A percentile compares a stretch with the other conserved stretches of the same genome.
phyloP scores from a whole-genome alignment of 2,329 filamentous ascomycete species.

The Calonectria naviculata region DNA sequence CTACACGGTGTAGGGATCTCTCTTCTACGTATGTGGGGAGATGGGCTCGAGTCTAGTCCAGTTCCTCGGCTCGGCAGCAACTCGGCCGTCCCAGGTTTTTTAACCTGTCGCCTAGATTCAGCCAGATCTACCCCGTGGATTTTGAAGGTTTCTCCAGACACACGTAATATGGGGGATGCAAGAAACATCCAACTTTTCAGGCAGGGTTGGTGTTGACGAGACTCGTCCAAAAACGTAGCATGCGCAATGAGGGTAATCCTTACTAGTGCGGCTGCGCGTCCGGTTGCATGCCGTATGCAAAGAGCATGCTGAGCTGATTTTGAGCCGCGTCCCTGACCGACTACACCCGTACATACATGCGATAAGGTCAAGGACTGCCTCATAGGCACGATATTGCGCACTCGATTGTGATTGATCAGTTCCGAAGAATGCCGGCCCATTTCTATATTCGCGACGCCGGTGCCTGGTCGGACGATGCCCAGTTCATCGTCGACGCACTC shows the following conservation, averaged over 20 bases:
- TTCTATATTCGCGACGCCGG: conserved; percentile 40
- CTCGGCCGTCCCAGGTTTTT: conserved; percentile 12
- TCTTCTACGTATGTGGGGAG: conserved; percentile 23
- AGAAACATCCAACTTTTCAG: conserved; percentile 1
- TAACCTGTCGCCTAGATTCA: conserved; percentile 5
- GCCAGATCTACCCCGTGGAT: conserved; percentile 22
- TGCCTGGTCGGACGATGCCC: conserved; percentile 35
- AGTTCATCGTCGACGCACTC: conserved; percentile 45
- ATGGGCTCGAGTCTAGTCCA: neutral
- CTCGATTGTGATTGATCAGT: conserved; percentile 16
- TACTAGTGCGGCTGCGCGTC: conserved; percentile 32
- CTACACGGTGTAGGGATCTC: conserved; percentile 29
- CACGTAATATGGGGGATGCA: conserved; percentile 8
- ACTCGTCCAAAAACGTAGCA: conserved; percentile 29
- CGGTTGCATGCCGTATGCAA: conserved; percentile 23
- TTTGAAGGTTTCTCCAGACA: conserved; percentile 14
- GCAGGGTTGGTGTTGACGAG: neutral
- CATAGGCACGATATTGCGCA: neutral
- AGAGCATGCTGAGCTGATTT: conserved; percentile 27
- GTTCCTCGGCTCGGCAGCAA: conserved; percentile 8
- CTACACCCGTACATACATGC: conserved; percentile 11
- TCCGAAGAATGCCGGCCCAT: conserved; percentile 26
- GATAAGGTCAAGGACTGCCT: conserved; percentile 24
- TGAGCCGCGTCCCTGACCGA: conserved; percentile 19
- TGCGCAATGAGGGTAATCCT: conserved; percentile 28